Conservation (phyloP, 768 basidiomycete species). For the Rhizopogon roseolus region DNA sequence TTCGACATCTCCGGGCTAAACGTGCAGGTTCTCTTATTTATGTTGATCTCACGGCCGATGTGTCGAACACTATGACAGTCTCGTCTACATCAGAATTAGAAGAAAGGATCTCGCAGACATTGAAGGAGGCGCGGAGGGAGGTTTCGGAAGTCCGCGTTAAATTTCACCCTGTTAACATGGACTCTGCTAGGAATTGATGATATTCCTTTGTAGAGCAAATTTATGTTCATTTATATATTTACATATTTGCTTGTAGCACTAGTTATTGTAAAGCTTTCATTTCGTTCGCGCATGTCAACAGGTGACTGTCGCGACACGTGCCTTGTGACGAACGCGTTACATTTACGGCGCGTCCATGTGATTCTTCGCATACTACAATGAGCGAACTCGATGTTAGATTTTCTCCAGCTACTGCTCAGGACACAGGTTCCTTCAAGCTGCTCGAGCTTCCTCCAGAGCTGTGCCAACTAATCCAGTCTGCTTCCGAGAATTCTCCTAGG, state of each 20-base stretch:
- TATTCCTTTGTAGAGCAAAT: not conserved
- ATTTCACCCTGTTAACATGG: conserved; percentile 42
- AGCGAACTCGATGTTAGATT: conserved; percentile 40
- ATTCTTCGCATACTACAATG: conserved; percentile 10
- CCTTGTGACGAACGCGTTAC: not conserved
- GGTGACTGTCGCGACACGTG: not conserved
- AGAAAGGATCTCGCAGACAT: conserved; percentile 46
- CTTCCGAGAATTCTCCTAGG: conserved; percentile 21
- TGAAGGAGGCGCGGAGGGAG: conserved; percentile 58
- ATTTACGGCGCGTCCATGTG: not conserved
- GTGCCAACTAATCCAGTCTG: conserved; percentile 53
- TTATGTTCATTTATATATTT: not conserved
- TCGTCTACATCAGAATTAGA: conserved; percentile 57
- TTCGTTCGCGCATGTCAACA: not conserved
- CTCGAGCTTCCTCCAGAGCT: conserved; percentile 74
- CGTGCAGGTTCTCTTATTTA: conserved; percentile 77
- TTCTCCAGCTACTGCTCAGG: conserved; percentile 41
- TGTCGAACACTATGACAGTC: conserved; percentile 57
- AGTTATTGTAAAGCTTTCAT: not conserved
- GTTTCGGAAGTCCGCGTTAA: conserved; percentile 68
- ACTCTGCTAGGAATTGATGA: not conserved
- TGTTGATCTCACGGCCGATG: conserved; percentile 76
- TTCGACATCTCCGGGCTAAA: conserved; percentile 62
- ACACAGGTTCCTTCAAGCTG: conserved; percentile 58
- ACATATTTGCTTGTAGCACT: not conserved